Conservation (phyloP, 108 stramenopile genomes). For the Fistulifera solaris region DNA sequence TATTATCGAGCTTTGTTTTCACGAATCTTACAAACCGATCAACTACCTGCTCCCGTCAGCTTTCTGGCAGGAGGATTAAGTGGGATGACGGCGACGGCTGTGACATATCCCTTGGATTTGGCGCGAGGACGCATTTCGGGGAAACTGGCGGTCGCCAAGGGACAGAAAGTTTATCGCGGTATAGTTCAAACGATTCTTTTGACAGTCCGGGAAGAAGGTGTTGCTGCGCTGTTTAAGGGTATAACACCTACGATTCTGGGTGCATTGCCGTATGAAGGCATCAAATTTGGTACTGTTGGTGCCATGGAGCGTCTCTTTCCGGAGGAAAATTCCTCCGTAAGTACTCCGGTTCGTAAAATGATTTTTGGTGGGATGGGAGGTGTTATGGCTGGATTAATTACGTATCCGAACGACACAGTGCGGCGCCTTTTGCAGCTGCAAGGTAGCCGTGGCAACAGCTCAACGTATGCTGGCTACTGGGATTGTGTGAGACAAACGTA, state of each 20-base stretch:
- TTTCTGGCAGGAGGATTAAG: constrained; percentile 79
- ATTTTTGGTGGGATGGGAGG: constrained; percentile 77
- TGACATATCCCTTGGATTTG: constrained; percentile 83
- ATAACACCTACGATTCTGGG: constrained; percentile 75
- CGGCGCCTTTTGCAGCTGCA: constrained; percentile 80
- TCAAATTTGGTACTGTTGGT: constrained; percentile 88
- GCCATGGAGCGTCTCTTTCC: constrained; percentile 65
- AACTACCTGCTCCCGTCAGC: constrained; percentile 31
- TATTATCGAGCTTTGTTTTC: constrained; percentile 41
- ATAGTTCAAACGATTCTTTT: constrained; percentile 57
- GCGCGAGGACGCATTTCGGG: constrained; percentile 80
- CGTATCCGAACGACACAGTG: constrained; percentile 88
- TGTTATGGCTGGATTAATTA: constrained; percentile 66
- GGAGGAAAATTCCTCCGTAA: constrained; percentile 12
- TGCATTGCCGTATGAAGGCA: constrained; percentile 84
- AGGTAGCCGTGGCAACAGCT: constrained; percentile 68
- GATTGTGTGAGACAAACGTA: constrained; percentile 73
- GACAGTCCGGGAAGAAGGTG: constrained; percentile 71
- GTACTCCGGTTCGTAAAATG: constrained; percentile 43
- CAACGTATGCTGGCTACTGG: constrained; percentile 65
- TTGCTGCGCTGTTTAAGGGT: constrained; percentile 73
- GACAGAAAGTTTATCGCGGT: constrained; percentile 62
- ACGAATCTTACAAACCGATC: constrained; percentile 12
- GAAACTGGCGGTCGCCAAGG: constrained; percentile 38
- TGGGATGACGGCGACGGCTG: constrained; percentile 71